Evolutionary conservation across 2,329 filamentous ascomycete genomes (phyloP), one percentile per base, ranked within the genome.

Genomic region (Scolecobasidium constrictum): DNA sequence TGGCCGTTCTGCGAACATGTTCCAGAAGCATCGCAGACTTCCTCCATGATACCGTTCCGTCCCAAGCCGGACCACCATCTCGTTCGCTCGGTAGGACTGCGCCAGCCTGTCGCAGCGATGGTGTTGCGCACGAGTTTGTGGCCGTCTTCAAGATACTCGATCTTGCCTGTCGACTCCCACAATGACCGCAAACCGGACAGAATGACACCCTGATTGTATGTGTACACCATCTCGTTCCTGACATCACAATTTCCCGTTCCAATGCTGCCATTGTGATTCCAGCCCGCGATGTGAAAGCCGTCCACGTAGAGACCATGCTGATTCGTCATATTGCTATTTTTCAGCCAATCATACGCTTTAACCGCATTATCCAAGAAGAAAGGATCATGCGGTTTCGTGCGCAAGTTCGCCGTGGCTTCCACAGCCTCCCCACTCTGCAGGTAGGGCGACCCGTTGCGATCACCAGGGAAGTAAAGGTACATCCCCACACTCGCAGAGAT

Each of bases 201-300:
- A 1, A 96, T 55, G 3, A 95, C 86, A 17, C 88, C 90, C 61
- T 96, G 90, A 62, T 96, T 96, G 66, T 96, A 95, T 0, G 87
- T 93, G 61, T 88, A 94, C 6, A 94, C 82, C 79, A 87, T 90
- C 51, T 88, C 78, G 59, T 94, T 85, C 38, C 87, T 76, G 39
- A 75, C 60, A 56, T 95, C 85, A 59, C 90, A 95, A 48, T 76
- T 71, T 1, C 75, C 79, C 44, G 83, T 86, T 39, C 79, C 77
- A 19, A 69, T 71, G 46, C 72, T 71, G 5, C 66, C 63, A 44
- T 77, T 73, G 19, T 63, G 57, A 37, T 63, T 62, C 47, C 63
- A 83, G 18, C 76, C 76, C 12, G 69, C 75, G 53, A 96, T 82
- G 59, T 96, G 90, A 57, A 86, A 96, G 9, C 90, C 90, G 53